A percentile compares a stretch with the other conserved stretches of the same genome.
These are phyloP conservation scores for Sphaerulina vaccinii DNA, from an alignment of 2,329 filamentous ascomycete genomes.

Conservation along the genomic window DNA sequence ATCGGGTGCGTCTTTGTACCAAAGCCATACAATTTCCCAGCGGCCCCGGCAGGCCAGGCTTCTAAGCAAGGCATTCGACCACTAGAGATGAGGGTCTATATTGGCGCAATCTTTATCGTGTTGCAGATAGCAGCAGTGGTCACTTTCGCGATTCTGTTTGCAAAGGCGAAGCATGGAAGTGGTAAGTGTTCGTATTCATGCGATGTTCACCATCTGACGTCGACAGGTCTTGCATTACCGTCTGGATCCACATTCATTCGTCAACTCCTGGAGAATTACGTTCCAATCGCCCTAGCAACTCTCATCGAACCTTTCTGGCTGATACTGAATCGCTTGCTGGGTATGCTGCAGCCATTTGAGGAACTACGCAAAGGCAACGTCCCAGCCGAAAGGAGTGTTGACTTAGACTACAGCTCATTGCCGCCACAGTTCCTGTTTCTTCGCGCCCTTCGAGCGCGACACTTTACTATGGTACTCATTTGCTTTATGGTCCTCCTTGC, in stretches of 20 bases:
- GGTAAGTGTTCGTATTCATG: constrained; percentile 14
- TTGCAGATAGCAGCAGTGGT: constrained; percentile 14
- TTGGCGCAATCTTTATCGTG: constrained; percentile 17
- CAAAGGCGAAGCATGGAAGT: neutral
- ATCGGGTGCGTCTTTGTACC: too few species aligned
- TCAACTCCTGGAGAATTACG: constrained; percentile 49
- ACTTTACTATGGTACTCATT: constrained; percentile 49
- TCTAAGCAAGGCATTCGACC: constrained; percentile 12
- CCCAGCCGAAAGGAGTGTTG: constrained; percentile 32
- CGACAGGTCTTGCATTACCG: constrained; percentile 40
- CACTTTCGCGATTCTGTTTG: constrained; percentile 16
- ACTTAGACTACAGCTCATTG: constrained; percentile 54
- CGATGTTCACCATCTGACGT: neutral
- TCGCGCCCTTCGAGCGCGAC: constrained; percentile 46
- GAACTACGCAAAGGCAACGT: constrained; percentile 47
- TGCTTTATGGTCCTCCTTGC: constrained; percentile 51
- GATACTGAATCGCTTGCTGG: constrained; percentile 54
- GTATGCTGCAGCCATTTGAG: constrained; percentile 56
- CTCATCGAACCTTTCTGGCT: constrained; percentile 59
- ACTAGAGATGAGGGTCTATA: constrained; percentile 16
- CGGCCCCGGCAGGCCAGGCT: too few species aligned
- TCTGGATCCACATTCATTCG: constrained; percentile 39
- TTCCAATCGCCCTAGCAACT: constrained; percentile 56
- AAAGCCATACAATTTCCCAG: too few species aligned
- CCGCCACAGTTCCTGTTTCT: constrained; percentile 55